Base-by-base conservation (phyloP, 495 filamentous ascomycete species). In the Paragyromitra xinjiangensis region DNA sequence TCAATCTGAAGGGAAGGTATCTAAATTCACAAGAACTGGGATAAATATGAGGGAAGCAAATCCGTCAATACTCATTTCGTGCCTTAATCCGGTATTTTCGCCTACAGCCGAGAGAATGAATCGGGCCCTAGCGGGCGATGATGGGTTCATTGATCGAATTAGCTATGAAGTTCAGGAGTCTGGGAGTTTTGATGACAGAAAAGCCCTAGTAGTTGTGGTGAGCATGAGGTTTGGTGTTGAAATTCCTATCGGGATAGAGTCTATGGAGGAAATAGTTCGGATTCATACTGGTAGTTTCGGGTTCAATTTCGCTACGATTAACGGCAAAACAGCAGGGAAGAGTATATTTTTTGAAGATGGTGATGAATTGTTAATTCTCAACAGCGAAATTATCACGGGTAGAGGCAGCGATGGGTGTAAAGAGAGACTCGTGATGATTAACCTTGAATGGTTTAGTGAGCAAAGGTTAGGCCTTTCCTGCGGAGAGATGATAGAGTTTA, bases 341-440 rank as follows among this genome's bases (percentile, higher is more conserved):
- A 74, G 66, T 26, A 22, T 63, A 6, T 22, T 78, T 6, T 78
- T 78, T 44, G 77, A 78, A 48, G 66, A 67, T 61, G 50, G 65
- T 3, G 74, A 77, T 66, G 73, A 79, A n/a, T 19, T 78, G 8
- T 37, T 79, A 70, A 6, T 78, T 66, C 39, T 79, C 29, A 79
- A 79, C 42, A 53, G 16, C 45, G 66, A 26, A 59, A 50, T 71
- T 11, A 3, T 62, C 29, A 45, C 48, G 14, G 50, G 16, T 42
- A 34, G 16, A n/a, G 22, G 48, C 55, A 29, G 24, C 5, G 42
- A 55, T 40, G 55, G 39, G 6, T 22, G 11, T 16, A 56, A 48
- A 56, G 69, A 56, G 50, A 77, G 44, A 55, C 37, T 63, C 29
- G 39, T 66, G 42, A 48, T 66, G 42, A 48, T 78, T 16, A 65